Conservation (phyloP, 1,284 basidiomycete genomes). For the Ustilago shanxiensis region DNA sequence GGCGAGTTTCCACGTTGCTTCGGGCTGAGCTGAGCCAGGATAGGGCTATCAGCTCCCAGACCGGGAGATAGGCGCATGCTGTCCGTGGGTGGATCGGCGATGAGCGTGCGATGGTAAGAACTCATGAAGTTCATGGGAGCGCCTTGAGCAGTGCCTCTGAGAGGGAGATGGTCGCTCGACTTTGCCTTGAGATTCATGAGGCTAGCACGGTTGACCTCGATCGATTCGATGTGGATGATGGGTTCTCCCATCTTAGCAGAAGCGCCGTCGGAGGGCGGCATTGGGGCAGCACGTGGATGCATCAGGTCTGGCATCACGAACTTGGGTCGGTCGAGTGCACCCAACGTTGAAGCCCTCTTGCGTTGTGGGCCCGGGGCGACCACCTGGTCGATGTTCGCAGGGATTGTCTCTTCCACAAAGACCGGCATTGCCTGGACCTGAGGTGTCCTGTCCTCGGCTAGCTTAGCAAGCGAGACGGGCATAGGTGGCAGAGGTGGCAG, state of each 20-base stretch:
- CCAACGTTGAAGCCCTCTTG: slow-evolving; percentile 42
- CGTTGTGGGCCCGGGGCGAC: slow-evolving; percentile 10
- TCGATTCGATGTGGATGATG: slow-evolving; percentile 26
- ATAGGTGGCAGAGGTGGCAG: slow-evolving; percentile 44
- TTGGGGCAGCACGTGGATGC: slow-evolving; percentile 46
- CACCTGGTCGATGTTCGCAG: not conserved
- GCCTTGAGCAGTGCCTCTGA: slow-evolving; percentile 13
- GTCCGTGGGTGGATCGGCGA: slow-evolving; percentile 42
- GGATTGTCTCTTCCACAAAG: slow-evolving; percentile 8
- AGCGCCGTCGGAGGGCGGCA: slow-evolving; percentile 24
- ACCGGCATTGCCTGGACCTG: slow-evolving; percentile 10
- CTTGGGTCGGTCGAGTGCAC: slow-evolving; percentile 43
- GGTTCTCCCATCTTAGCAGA: slow-evolving; percentile 11
- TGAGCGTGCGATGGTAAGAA: slow-evolving; percentile 45
- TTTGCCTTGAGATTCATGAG: slow-evolving; percentile 32
- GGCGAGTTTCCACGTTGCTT: slow-evolving; percentile 33
- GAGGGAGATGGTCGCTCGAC: slow-evolving; percentile 44
- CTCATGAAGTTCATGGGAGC: slow-evolving; percentile 46
- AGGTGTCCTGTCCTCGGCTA: slow-evolving; percentile 18
- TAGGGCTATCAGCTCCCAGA: slow-evolving; percentile 43
- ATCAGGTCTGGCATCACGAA: slow-evolving; percentile 29
- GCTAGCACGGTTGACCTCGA: slow-evolving; percentile 30
- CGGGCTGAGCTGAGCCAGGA: slow-evolving; percentile 45
- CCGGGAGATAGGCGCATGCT: slow-evolving; percentile 37
- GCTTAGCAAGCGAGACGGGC: slow-evolving; percentile 36